phyloP scores from a whole-genome alignment of 768 basidiomycete species.

The Trichaptum fuscoviolaceum region DNA sequence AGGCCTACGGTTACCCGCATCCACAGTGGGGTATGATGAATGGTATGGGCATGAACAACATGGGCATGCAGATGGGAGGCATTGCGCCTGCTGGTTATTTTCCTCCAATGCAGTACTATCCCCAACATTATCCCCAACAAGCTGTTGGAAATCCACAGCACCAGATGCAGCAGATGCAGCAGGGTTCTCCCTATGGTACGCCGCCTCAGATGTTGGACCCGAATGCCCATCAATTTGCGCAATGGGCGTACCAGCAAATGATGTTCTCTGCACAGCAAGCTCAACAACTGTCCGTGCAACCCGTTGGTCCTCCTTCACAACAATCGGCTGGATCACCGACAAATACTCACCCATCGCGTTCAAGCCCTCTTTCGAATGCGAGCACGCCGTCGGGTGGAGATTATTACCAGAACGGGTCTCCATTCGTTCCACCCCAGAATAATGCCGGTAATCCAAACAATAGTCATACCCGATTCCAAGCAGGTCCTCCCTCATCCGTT shows the following conservation, averaged over 20 bases:
- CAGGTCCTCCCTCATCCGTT: not conserved
- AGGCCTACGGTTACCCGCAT: not conserved
- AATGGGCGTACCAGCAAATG: constrained; percentile 92
- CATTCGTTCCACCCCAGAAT: not conserved
- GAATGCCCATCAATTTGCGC: constrained; percentile 66
- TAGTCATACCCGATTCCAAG: not conserved
- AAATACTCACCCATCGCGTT: constrained; percentile 1
- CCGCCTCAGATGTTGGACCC: constrained; percentile 53
- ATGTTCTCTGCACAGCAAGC: constrained; percentile 65
- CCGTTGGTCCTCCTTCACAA: constrained; percentile 13
- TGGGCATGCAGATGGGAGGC: not conserved
- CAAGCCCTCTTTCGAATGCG: not conserved
- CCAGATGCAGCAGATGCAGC: constrained; percentile 1
- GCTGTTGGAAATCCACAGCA: constrained; percentile 1
- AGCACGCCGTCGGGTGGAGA: not conserved
- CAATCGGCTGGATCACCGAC: constrained; percentile 6
- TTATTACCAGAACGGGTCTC: not conserved
- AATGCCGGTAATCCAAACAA: not conserved
- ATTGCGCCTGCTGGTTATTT: not conserved
- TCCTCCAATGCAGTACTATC: constrained; percentile 1
- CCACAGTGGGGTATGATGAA: constrained; percentile 1
- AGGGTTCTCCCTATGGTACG: not conserved
- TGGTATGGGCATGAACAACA: constrained; percentile 2
- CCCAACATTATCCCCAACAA: constrained; percentile 4
- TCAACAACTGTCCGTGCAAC: constrained; percentile 38